A percentile compares a stretch with the other conserved stretches of the same genome.
phyloP scores from a whole-genome alignment of 306 rosid species.

The Prunus mongolica region DNA sequence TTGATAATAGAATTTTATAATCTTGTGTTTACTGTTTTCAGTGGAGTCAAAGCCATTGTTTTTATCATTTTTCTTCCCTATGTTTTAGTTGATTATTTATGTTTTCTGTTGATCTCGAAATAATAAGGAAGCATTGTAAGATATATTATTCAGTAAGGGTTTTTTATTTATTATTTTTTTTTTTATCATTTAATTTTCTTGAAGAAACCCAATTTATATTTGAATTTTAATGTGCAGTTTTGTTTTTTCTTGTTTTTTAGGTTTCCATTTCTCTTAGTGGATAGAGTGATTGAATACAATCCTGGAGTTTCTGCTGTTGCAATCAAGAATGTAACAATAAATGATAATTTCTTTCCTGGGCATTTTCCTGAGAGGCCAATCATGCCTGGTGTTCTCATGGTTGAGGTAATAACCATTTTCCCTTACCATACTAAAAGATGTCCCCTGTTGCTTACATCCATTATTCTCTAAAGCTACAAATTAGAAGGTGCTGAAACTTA shows the following conservation, averaged over 20 bases:
- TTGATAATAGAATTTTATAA: no score
- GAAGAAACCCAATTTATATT: neutral
- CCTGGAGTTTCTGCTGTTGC: slow-evolving; percentile 49
- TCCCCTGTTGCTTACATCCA: no score
- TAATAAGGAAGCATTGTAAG: neutral
- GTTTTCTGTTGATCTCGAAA: no score
- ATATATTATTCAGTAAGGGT: neutral
- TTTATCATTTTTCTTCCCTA: no score
- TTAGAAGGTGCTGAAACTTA: neutral
- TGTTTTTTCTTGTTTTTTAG: slow-evolving; percentile 31
- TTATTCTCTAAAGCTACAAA: neutral
- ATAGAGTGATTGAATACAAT: slow-evolving; percentile 62
- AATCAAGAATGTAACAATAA: slow-evolving; percentile 62
- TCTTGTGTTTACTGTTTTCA: no score
- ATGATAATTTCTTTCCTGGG: slow-evolving; percentile 93
- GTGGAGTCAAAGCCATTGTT: no score
- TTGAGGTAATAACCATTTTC: slow-evolving; percentile 56
- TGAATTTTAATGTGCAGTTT: neutral
- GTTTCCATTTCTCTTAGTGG: slow-evolving; percentile 93
- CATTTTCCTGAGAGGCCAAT: slow-evolving; percentile 96
- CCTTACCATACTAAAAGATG: neutral
- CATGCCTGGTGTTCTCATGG: slow-evolving; percentile 96
- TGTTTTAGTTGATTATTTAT: no score
- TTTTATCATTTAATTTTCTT: neutral
- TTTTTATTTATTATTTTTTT: no score